Base-by-base conservation (phyloP, 202 grass and related monocot species). In the Musa balbisiana region DNA sequence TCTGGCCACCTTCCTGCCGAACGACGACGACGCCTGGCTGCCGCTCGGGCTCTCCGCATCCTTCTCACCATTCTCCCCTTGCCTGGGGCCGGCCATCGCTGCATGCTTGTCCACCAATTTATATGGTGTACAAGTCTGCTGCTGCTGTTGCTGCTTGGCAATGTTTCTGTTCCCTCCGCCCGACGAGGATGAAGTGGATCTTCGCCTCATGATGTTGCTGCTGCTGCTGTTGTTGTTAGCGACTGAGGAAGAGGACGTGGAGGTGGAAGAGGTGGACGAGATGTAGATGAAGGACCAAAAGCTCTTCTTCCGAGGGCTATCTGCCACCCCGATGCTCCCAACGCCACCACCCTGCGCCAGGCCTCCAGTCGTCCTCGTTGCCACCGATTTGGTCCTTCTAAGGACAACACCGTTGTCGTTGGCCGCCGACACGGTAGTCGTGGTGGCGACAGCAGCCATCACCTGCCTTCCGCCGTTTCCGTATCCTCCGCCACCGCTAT, bases 221-320 rank as follows among this genome's bases (percentile, higher is more conserved):
- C 72, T 62, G 10, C 33, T 43, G 33, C 33, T 43, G 4, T 43
- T 43, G 33, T 43, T 43, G 4, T 43, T 43, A 43, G 76, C 29
- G 13, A 78, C 53, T 6, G 33, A 43, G n/a, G 82, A 21, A 69
- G 85, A 76, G 9, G 83, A 74, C 16, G 79, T 68, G 49, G 85
- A 82, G 51, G 83, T 71, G 0, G 89, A 87, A 24, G 89, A 92
- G 0, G 86, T 83, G 17, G 90, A 82, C 0, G 89, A 91, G 13
- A 86, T 77, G 81, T 93, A 87, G 66, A 97, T 79, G 86, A 97
- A 93, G 15, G 94, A 97, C 94, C 94, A 97, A 27, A 97, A 94
- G 81, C 95, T 92, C 89, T 94, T 98, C 89, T 92, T 94, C 21
- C 87, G 77, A 10, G 95, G 87, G 79, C 91, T 90, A 25, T 94